These are phyloP conservation scores for Lecanicillium sp. DNA, from an alignment of 2,329 filamentous ascomycete genomes.

Conservation along the genomic window DNA sequence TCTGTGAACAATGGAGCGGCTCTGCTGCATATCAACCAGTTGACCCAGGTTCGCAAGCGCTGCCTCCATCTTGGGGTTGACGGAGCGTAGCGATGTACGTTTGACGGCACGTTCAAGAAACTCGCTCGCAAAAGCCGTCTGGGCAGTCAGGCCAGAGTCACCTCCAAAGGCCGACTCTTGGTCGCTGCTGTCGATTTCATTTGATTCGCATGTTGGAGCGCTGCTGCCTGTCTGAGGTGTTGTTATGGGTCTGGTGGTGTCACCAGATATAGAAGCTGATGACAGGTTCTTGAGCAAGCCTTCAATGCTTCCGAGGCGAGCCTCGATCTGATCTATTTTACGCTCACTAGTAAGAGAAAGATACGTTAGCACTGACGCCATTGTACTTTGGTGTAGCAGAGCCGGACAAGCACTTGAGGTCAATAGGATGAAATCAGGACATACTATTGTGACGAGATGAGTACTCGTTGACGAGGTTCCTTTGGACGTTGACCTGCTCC, in stretches of 20 bases:
- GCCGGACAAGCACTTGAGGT: neutral
- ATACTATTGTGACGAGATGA: constrained; percentile 54
- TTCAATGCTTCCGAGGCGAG: constrained; percentile 36
- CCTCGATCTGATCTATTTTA: constrained; percentile 42
- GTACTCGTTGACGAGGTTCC: constrained; percentile 45
- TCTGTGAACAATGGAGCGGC: constrained; percentile 29
- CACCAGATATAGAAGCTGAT: constrained; percentile 13
- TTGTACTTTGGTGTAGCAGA: neutral
- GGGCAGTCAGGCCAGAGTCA: constrained; percentile 39
- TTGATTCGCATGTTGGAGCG: constrained; percentile 20
- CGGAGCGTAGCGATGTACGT: constrained; percentile 34
- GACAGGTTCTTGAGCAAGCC: constrained; percentile 30
- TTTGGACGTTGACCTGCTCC: constrained; percentile 46
- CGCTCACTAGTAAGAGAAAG: constrained; percentile 30
- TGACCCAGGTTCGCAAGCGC: constrained; percentile 43
- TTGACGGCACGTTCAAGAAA: constrained; percentile 46
- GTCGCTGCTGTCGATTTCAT: constrained; percentile 29
- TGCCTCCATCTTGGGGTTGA: constrained; percentile 42
- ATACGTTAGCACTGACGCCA: neutral
- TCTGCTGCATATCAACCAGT: constrained; percentile 43
- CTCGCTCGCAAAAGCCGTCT: constrained; percentile 45
- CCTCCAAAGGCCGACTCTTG: constrained; percentile 36
- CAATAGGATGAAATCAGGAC: constrained; percentile 16
- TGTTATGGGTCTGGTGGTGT: constrained; percentile 13
- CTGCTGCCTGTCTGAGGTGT: constrained; percentile 18